Base-by-base conservation (phyloP, 2,329 filamentous ascomycete species). In the Knoxdaviesia capensis region DNA sequence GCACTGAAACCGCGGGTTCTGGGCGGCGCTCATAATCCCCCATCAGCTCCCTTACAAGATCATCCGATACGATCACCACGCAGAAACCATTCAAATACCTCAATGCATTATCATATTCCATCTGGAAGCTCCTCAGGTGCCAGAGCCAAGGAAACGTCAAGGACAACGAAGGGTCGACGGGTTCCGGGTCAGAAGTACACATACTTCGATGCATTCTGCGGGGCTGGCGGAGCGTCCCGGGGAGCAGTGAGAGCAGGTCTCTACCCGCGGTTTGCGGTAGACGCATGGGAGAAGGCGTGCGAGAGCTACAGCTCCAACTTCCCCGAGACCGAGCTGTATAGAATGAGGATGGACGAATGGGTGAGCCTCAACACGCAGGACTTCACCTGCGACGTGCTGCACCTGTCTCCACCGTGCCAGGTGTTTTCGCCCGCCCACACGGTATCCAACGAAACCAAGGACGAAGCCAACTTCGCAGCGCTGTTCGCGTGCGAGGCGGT, bases 361-460 rank as follows among this genome's bases (percentile, higher is more conserved):
- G 59, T 74, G 31, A 52, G 56, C 3, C 41, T 6, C 20, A 41
- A 6, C 44, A 49, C 7, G 51, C 65, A 6, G 60, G 61, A 4
- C 69, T 78, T 0, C 38, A 36, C 43, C 38, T 41, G 44, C 7
- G 82, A 90, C 48, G 60, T 88, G 2, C 58, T 83, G 0, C 84
- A 92, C 48, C 57, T 86, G 0, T 85, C 79, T 0, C 82, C 81
- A 0, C 83, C 84, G 0, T 92, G 85, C 43, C 81, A 88, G 49
- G 73, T 69, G 2, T 87, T 77, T 54, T 87, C 81, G 0, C 72
- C 74, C 0, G 79, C 77, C 0, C 77, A 92, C 45, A 87, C 81
- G 0, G 54, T 65, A 0, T 60, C 60, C 6, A 65, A 75, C 28
- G 77, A 86, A 38, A 72, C 59, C 1, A 68, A 79, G 29, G 82